Percentiles rank a stretch among this genome's conserved stretches.
phyloP scores from a whole-genome alignment of 306 rosid species.

The Cicer chorassanicum region DNA sequence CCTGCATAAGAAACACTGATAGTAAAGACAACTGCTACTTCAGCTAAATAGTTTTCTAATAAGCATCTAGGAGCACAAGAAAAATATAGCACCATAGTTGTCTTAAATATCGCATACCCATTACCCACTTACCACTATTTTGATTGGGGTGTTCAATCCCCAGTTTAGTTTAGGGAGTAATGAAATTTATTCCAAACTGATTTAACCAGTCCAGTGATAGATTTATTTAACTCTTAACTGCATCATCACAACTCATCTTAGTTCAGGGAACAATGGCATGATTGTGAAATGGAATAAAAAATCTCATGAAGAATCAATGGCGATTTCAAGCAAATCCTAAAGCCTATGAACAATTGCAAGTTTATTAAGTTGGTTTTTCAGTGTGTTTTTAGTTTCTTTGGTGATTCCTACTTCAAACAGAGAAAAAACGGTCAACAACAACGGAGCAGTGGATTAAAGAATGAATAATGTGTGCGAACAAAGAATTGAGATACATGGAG shows the following conservation, averaged over 20 bases:
- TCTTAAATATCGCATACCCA: conserved; percentile 27
- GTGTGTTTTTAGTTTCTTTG: conserved; percentile 11
- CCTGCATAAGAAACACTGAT: conserved; percentile 56
- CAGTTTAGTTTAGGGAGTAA: neutral
- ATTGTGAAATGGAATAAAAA: conserved; percentile 10
- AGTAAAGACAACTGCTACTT: conserved; percentile 36
- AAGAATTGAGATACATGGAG: neutral
- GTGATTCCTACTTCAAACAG: neutral
- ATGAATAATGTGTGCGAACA: conserved; percentile 5
- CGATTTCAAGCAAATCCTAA: neutral
- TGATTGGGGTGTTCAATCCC: conserved; percentile 1
- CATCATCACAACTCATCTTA: conserved; percentile 1
- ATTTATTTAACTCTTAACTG: conserved; percentile 26
- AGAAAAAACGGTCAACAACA: neutral
- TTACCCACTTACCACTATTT: conserved; percentile 5
- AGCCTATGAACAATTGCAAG: neutral
- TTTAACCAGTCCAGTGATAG: conserved; percentile 9
- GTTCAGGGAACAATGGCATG: neutral
- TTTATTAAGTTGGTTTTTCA: neutral
- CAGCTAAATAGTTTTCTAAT: neutral
- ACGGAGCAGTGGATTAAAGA: neutral
- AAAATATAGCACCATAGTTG: conserved; percentile 21
- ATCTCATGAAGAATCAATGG: neutral
- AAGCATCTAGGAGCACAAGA: conserved; percentile 1
- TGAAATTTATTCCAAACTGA: conserved; percentile 20